Base-by-base conservation (phyloP, 2,329 filamentous ascomycete species). In the Fusarium nisikadoi region DNA sequence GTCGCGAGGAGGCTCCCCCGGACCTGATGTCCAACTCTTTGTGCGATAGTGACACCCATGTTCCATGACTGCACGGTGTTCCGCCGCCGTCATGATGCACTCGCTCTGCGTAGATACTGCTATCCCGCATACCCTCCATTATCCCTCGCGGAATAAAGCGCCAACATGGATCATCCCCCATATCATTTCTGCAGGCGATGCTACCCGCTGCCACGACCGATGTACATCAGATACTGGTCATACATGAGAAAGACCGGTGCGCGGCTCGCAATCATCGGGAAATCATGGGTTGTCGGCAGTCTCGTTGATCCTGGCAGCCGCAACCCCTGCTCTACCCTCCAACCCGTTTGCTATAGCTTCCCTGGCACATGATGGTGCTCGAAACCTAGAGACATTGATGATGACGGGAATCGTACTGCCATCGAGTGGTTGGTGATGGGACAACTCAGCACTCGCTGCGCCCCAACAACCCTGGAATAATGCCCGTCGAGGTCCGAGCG, bases 281-380 rank as follows among this genome's bases (percentile, higher is more conserved):
- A 70, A 74, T 74, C 64, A 62, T 76, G 71, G 75, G 68, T 59
- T 69, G 53, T 62, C 57, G 57, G 61, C 54, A 64, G 70, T 59
- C 60, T 50, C 52, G 39, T 43, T 61, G 43, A 68, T 52, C 75
- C 75, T 75, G 61, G 57, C 69, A 67, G 63, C 61, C 54, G 43
- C 53, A 42, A 57, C 55, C 61, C 74, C 74, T 59, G 71, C 69
- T 71, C 67, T 75, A 46, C 58, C 69, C 66, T 67, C 69, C 66
- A 46, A 65, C 70, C 59, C 57, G 36, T 65, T 38, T 54, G 57
- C 62, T 63, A 58, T 64, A 71, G 53, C 45, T 59, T 64, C 53
- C 62, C 67, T 68, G 63, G 66, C 57, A 58, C 55, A 69, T 62
- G 33, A 68, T 33, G 47, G 50, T 19, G 39, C 50, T 59, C 25